These are phyloP conservation scores for Phytophthora pini DNA, from an alignment of 352 stramenopile species.

Conservation along the genomic window DNA sequence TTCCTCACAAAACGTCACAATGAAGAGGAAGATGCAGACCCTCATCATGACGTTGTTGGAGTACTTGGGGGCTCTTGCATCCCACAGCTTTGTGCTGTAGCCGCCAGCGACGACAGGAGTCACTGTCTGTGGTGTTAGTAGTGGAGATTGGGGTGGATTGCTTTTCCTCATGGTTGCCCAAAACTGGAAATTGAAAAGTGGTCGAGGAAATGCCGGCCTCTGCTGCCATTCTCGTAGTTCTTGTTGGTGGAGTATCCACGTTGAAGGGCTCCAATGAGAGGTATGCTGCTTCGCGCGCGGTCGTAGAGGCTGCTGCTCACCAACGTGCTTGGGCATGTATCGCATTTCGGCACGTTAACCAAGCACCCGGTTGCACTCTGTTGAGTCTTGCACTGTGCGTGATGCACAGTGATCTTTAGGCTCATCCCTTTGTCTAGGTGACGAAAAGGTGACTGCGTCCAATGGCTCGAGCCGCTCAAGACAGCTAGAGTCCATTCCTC, in stretches of 20 bases:
- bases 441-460: neutral
- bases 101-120: conserved; percentile 8
- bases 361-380: neutral
- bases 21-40: conserved; percentile 63
- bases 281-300: conserved; percentile 7
- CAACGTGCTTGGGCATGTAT: conserved; percentile 3
- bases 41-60: conserved; percentile 56
- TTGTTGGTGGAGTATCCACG: neutral
- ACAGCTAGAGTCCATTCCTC: conserved; percentile 5
- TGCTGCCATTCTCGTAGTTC: neutral
- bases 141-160: conserved; percentile 7
- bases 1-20: conserved; percentile 48
- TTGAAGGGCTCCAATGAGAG: neutral
- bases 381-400: conserved; percentile 4
- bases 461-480: neutral
- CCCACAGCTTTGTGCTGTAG: conserved; percentile 44
- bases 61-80: conserved; percentile 53
- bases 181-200: conserved; percentile 8
- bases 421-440: too few relatives aligned
- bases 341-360: conserved; percentile 1
- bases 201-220: neutral
- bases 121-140: conserved; percentile 21
- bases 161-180: conserved; percentile 12
- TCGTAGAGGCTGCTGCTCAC: conserved; percentile 10
- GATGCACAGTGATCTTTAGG: too few relatives aligned